Evolutionary conservation across 768 basidiomycete species (phyloP), one percentile per base, ranked within the genome.

Genomic region (Trametopsis cervina): DNA sequence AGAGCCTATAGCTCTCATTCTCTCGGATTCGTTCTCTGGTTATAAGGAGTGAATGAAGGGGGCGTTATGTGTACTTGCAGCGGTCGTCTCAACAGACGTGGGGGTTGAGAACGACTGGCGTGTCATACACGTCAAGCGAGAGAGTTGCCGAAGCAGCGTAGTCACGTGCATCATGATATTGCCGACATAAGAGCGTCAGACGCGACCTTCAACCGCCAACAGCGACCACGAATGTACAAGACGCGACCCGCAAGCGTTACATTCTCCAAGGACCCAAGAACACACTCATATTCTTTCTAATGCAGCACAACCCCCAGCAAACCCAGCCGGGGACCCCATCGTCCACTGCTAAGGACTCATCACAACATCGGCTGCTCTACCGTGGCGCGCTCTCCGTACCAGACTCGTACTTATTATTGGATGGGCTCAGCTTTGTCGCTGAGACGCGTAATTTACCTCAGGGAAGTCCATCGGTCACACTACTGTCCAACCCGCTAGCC

Each of bases 341-440:
- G 20, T 42, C 12, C 12, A 42, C 22, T 7, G 6, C 39, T 21
- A 40, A 21, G 9, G 39, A n/a, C n/a, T n/a, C n/a, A n/a, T n/a
- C n/a, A 9, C 13, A 38, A 4, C 69, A 76, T 53, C 82, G 87
- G 35, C 73, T 87, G 0, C 74, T 89, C 21, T 89, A 87, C 58
- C 81, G 87, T 43, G 87, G 87, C 6, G 76, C 85, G 0, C 70
- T 89, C 7, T 81, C 84, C 1, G 62, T 89, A 0, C 82, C 84
- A 4, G 86, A 87, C 57, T 89, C 87, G 0, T 67, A 83, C 42
- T 66, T 89, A 18, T 67, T 75, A 2, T 76, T 89, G 26, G 87
- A 89, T 57, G 87, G 87, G 4, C 61, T 89, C 17, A 83, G 83
- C 1, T 89, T 89, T 57, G 71, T 75, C 2, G 50, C 54, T 0